Conservation (phyloP, 148 eudicot genomes). For the Rhododendron griersonianum region DNA sequence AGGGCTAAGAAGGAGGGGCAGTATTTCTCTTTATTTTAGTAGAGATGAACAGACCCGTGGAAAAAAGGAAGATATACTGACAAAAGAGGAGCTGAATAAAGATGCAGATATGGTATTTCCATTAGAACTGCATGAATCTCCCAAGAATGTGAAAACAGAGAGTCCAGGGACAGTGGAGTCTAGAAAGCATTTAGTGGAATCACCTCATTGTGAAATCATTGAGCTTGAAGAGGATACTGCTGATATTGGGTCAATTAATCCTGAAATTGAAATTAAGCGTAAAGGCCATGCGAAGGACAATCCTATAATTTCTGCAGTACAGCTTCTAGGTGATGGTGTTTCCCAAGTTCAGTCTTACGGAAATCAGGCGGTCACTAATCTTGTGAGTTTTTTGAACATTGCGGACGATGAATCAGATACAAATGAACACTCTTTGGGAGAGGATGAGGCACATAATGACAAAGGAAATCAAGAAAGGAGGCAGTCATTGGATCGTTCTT, state of each 20-base stretch:
- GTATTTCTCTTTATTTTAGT: conserved; percentile 37
- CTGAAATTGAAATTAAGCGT: conserved; percentile 35
- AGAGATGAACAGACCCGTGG: conserved; percentile 20
- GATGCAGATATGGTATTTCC: conserved; percentile 38
- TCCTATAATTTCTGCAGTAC: conserved; percentile 84
- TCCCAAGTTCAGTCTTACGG: conserved; percentile 93
- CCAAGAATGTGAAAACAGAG: conserved; percentile 34
- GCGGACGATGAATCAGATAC: conserved; percentile 56
- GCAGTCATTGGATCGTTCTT: conserved; percentile 40
- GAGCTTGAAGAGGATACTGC: conserved; percentile 62
- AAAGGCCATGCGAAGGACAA: conserved; percentile 53
- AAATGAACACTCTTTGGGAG: conserved; percentile 38
- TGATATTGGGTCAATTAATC: conserved; percentile 19
- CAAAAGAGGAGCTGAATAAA: conserved; percentile 36
- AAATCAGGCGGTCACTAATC: conserved; percentile 85
- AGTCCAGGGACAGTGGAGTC: conserved; percentile 47
- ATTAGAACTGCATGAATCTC: conserved; percentile 48
- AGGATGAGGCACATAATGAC: conserved; percentile 38
- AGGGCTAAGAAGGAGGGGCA: conserved; percentile 68
- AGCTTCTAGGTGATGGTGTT: conserved; percentile 89
- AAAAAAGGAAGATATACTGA: conserved; percentile 24
- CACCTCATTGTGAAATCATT: conserved; percentile 58
- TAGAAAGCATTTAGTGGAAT: conserved; percentile 33
- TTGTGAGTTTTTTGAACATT: conserved; percentile 82
- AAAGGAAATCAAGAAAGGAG: conserved; percentile 36